Evolutionary conservation across 2,329 filamentous ascomycete species (phyloP).

Genomic region (Phyllosticta paracitricarpa): DNA sequence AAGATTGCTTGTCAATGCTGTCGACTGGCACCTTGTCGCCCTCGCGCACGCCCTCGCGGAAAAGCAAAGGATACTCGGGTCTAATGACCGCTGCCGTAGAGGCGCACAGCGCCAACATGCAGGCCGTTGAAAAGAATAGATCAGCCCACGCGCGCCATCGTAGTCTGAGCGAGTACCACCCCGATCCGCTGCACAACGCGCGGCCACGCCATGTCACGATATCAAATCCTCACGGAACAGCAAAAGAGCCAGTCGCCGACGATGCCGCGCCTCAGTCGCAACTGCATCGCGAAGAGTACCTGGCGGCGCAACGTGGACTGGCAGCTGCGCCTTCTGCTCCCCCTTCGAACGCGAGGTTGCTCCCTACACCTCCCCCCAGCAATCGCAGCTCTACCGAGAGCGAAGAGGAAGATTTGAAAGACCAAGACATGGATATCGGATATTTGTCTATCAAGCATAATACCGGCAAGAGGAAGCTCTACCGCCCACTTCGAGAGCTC

Average conservation of each 20-base stretch:
- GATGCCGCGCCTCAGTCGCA: conserved; percentile 26
- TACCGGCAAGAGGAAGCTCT: conserved; percentile 65
- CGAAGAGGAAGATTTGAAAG: conserved; percentile 39
- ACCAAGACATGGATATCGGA: conserved; percentile 29
- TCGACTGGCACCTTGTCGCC: conserved; percentile 25
- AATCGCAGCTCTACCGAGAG: conserved; percentile 47
- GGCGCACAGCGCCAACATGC: conserved; percentile 22
- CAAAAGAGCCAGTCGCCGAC: conserved; percentile 14
- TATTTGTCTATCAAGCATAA: conserved; percentile 39
- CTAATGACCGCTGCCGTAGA: conserved; percentile 33
- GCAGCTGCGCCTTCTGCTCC: conserved; percentile 15
- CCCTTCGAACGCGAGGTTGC: conserved; percentile 13
- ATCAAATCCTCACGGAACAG: conserved; percentile 24
- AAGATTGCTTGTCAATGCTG: conserved; percentile 23
- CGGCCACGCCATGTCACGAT: conserved; percentile 64
- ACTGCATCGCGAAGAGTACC: conserved; percentile 68
- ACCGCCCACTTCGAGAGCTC: conserved; percentile 68
- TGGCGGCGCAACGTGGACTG: conserved; percentile 70
- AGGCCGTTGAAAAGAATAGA: conserved; percentile 23
- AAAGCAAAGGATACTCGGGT: conserved; percentile 39
- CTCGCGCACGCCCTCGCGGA: conserved; percentile 26
- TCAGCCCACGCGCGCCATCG: conserved; percentile 56
- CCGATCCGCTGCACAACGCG: conserved; percentile 57
- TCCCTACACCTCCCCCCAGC: conserved; percentile 73
- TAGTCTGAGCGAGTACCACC: conserved; percentile 81